Conservation (phyloP, 805 yeast genomes). For the Lachancea thermotolerans region DNA sequence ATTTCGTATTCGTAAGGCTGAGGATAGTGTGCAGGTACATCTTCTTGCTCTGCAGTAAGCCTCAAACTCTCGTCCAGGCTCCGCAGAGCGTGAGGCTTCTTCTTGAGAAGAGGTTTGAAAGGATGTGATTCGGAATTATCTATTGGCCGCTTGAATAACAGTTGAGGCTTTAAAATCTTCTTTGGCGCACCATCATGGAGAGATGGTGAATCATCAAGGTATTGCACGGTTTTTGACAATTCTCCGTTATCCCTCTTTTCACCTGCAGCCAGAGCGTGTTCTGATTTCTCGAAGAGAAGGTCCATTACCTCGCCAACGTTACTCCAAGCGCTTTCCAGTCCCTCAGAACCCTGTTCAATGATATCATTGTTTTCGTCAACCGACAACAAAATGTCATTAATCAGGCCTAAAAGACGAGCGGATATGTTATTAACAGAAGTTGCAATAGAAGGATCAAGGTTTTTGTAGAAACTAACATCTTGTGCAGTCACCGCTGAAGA, state of each 20-base stretch:
- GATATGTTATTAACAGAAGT: conserved; percentile 37
- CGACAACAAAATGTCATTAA: conserved; percentile 40
- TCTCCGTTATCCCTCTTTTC: conserved; percentile 16
- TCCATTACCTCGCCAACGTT: conserved; percentile 59
- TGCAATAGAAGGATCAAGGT: conserved; percentile 47
- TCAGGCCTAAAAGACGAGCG: conserved; percentile 36
- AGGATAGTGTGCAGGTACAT: conserved; percentile 51
- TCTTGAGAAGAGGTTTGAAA: conserved; percentile 63
- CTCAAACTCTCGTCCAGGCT: conserved; percentile 47
- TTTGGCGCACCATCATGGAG: conserved; percentile 17
- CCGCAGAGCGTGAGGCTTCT: conserved; percentile 64
- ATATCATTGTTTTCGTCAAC: conserved; percentile 30
- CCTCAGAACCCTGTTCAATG: conserved; percentile 35
- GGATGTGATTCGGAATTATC: conserved; percentile 68
- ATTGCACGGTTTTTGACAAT: conserved; percentile 32
- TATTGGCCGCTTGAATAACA: conserved; percentile 46
- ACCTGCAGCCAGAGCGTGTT: conserved; percentile 51
- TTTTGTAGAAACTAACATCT: conserved; percentile 70
- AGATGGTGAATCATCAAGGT: conserved; percentile 41
- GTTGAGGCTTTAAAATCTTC: conserved; percentile 62
- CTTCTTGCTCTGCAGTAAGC: conserved; percentile 34
- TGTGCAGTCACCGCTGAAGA: conserved; percentile 67
- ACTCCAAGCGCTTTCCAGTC: conserved; percentile 51
- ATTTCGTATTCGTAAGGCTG: conserved; percentile 85
- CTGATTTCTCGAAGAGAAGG: conserved; percentile 66